phyloP scores from a whole-genome alignment of 306 rosid species.

The Sicyos edulis region DNA sequence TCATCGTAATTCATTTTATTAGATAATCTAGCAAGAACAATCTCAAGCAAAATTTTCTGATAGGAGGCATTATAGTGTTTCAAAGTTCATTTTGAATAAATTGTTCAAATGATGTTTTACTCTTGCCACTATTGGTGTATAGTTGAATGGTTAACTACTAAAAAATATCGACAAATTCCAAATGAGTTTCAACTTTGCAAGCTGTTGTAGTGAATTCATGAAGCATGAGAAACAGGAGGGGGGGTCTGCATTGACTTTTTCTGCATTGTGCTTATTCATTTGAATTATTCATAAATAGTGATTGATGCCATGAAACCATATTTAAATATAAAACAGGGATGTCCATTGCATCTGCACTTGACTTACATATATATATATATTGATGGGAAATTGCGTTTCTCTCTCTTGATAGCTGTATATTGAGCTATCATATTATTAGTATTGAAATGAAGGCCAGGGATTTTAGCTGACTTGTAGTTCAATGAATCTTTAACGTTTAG shows the following conservation, averaged over 20 bases:
- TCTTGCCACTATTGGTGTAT: background rate
- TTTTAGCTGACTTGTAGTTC: background rate
- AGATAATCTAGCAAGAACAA: background rate
- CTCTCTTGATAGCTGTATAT: background rate
- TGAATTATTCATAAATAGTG: slow-evolving; percentile 13
- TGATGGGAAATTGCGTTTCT: background rate
- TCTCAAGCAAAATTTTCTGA: background rate
- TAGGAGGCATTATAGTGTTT: background rate
- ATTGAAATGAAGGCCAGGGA: background rate
- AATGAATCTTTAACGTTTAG: background rate
- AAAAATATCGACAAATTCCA: background rate
- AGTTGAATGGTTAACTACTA: background rate
- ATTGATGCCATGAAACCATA: background rate
- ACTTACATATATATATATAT: background rate
- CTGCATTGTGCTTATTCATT: background rate
- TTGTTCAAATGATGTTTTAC: background rate
- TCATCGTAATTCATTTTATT: slow-evolving; percentile 3
- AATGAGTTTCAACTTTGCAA: slow-evolving; percentile 5
- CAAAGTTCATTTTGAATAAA: background rate
- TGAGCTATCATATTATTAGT: background rate
- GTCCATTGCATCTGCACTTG: slow-evolving; percentile 13
- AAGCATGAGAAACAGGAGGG: background rate
- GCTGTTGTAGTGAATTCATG: background rate
- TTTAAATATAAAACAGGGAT: background rate
- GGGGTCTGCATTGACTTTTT: background rate